A percentile compares a stretch with the other conserved stretches of the same genome.
These are phyloP conservation scores for Picochlorum sp. DNA, from an alignment of 139 green algal genomes.

Conservation along the genomic window DNA sequence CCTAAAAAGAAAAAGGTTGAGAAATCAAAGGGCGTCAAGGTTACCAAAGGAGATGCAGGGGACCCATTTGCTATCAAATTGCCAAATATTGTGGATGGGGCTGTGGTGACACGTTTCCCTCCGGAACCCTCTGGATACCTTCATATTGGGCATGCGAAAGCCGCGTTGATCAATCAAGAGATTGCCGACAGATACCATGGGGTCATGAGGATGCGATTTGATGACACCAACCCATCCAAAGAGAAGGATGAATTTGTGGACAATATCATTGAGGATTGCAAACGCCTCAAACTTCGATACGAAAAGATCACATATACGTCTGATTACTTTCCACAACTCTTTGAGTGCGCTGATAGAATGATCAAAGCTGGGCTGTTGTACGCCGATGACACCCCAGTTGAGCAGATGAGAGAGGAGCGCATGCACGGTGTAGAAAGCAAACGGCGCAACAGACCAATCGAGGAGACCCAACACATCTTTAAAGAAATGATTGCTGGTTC, in stretches of 20 bases:
- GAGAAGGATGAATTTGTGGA: constrained; percentile 98
- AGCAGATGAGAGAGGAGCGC: constrained; percentile 85
- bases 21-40: constrained; percentile 19
- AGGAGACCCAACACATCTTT: constrained; percentile 81
- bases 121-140: constrained; percentile 94
- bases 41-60: constrained; percentile 24
- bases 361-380: constrained; percentile 90
- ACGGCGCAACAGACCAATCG: constrained; percentile 50
- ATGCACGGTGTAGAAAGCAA: constrained; percentile 71
- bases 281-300: constrained; percentile 68
- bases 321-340: constrained; percentile 80
- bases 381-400: constrained; percentile 87
- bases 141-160: constrained; percentile 96
- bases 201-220: constrained; percentile 85
- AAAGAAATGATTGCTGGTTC: constrained; percentile 84
- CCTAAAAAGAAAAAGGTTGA: constrained; percentile 27
- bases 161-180: constrained; percentile 78
- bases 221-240: constrained; percentile 99
- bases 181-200: constrained; percentile 88
- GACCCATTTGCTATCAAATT: constrained; percentile 81
- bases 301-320: constrained; percentile 81
- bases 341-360: constrained; percentile 65
- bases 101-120: constrained; percentile 95
- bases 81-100: constrained; percentile 59
- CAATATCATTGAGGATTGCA: constrained; percentile 87